Percentiles rank a stretch among this genome's conserved stretches.
These are phyloP conservation scores for Suhomyces prunicola DNA, from an alignment of 805 yeast genomes.

Conservation along the genomic window DNA sequence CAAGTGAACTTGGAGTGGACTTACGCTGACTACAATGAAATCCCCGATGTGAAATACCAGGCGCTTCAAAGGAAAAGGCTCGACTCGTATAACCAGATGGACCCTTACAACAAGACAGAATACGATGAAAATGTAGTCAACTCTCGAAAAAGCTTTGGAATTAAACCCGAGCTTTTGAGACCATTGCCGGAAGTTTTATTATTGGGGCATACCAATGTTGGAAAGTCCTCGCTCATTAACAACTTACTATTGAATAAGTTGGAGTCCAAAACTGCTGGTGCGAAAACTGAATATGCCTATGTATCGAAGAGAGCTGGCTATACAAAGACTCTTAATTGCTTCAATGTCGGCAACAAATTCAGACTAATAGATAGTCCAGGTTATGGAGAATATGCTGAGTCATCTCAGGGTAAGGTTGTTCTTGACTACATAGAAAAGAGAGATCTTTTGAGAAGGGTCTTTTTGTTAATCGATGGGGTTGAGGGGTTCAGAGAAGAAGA, in stretches of 20 bases:
- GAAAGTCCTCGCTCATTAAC: slow-evolving; percentile 77
- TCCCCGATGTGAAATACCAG: slow-evolving; percentile 53
- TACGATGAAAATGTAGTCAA: slow-evolving; percentile 14
- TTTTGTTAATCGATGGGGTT: slow-evolving; percentile 57
- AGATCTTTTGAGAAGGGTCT: slow-evolving; percentile 53
- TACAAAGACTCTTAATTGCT: slow-evolving; percentile 67
- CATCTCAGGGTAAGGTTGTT: slow-evolving; percentile 67
- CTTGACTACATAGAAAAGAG: slow-evolving; percentile 59
- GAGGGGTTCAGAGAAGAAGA: slow-evolving; percentile 63
- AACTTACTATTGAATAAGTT: slow-evolving; percentile 46
- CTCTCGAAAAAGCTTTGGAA: slow-evolving; percentile 29
- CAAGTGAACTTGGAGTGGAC: slow-evolving; percentile 59
- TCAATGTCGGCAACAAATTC: slow-evolving; percentile 59
- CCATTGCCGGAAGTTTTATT: slow-evolving; percentile 68
- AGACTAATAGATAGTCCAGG: slow-evolving; percentile 87
- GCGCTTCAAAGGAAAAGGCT: slow-evolving; percentile 13
- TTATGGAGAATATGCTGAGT: slow-evolving; percentile 70
- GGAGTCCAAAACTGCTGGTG: slow-evolving; percentile 21
- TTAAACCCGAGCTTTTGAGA: slow-evolving; percentile 28
- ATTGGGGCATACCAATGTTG: slow-evolving; percentile 82
- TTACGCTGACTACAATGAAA: slow-evolving; percentile 46
- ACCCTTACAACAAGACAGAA: slow-evolving; percentile 24
- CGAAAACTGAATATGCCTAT: slow-evolving; percentile 44
- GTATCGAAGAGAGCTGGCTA: slow-evolving; percentile 56
- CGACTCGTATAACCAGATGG: slow-evolving; percentile 16